Evolutionary conservation across 345 rosid species (phyloP).

Genomic region (Reutealis trisperma): DNA sequence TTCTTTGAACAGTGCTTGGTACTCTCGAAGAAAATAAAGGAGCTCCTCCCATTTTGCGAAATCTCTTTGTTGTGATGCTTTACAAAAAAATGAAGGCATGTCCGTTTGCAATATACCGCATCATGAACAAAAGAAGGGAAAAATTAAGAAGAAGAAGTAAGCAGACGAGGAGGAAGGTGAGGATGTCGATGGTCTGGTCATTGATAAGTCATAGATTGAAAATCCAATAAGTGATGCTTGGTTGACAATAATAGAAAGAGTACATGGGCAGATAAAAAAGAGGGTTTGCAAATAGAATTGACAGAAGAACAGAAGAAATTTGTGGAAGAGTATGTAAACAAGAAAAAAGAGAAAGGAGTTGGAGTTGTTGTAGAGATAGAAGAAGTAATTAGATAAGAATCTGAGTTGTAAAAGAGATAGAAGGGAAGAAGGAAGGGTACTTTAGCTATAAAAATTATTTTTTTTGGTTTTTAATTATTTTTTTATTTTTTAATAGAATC

Average conservation of each 20-base stretch:
- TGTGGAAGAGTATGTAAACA: constrained; percentile 90
- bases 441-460: too few species aligned
- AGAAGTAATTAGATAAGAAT: too few species aligned
- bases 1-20: too few species aligned
- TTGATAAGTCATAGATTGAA: constrained; percentile 52
- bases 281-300: constrained; percentile 68
- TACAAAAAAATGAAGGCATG: constrained; percentile 58
- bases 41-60: too few species aligned
- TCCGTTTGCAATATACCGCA: constrained; percentile 83
- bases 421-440: too few species aligned
- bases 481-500: too few species aligned
- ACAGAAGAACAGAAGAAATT: constrained; percentile 98
- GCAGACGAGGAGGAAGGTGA: constrained; percentile 36
- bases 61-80: too few species aligned
- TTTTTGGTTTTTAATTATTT: too few species aligned
- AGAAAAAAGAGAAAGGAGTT: constrained; percentile 75
- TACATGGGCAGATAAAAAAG: constrained; percentile 96
- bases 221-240: constrained; percentile 82
- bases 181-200: constrained; percentile 25
- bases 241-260: constrained; percentile 84
- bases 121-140: constrained; percentile 77
- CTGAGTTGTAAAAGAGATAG: too few species aligned
- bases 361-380: too few species aligned
- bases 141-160: constrained; percentile 60
- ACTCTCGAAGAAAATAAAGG: too few species aligned